Base-by-base conservation (phyloP, 1,139 yeast species). In the Cylindricascospora bacillispora region DNA sequence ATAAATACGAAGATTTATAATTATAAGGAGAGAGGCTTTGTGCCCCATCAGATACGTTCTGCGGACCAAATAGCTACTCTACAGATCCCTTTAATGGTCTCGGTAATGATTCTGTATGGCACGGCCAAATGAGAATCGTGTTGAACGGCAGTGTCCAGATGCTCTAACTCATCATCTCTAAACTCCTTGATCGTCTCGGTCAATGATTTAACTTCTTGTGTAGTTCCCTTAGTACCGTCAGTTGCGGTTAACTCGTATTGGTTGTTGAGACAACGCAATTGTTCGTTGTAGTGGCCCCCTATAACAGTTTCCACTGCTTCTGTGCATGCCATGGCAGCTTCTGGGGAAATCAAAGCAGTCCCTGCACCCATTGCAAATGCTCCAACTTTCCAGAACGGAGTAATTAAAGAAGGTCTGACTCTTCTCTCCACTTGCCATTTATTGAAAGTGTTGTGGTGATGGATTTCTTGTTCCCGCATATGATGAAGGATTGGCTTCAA, bases 271-370 rank as follows among this genome's bases (percentile, higher is more conserved):
- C 77, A 74, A 32, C 99, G 63, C 39, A 89, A 61, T 54, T 89
- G 99, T 38, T 77, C 75, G 49, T 92, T 89, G 58, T 89, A 89
- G 54, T 89, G 99, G 1, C 82, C 81, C 2, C 98, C 99, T 54
- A 89, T 92, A 2, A 92, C 97, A 0, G 98, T 92, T 56, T 89
- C 99, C 1, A 89, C 98, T 0, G 98, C 98, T 37, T 86, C 97
- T 0, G 99, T 89, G 51, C 99, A 92, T 1, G 98, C 98, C 99
- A 89, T 89, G 2, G 98, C 98, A 1, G 95, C 95, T 52, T 89
- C 95, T 47, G 83, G 82, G 16, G 95, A 80, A 40, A 86, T 59
- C 31, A 80, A 47, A 0, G 95, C 97, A 0, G 98, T 89, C 1
- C 77, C 79, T 1, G 73, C 73, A 2, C 99, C 99, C 59, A 89